Evolutionary conservation across 306 rosid genomes (phyloP), one percentile per base, ranked within the genome.

Genomic region (Spatholobus suberectus): DNA sequence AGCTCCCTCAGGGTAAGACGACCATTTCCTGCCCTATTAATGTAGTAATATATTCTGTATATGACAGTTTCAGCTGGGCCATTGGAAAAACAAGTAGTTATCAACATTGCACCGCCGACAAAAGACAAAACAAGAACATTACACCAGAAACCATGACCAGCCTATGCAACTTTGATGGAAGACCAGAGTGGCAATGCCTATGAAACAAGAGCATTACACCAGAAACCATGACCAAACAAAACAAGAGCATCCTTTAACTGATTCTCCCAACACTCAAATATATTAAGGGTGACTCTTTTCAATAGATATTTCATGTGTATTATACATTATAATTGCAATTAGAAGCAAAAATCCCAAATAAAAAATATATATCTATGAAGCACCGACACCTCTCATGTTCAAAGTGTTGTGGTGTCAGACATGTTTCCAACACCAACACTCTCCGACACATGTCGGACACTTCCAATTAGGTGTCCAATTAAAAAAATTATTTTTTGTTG

Each of bases 31-130:
- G 97, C 86, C 90, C 98, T 91, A 92, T 94, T 96, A 82, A 96
- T 81, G 87, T 92, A 96, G 95, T 92, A 96, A 89, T 89, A 96
- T 92, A 96, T 96, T 89, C 99, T 87, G 90, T 91, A 94, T 94
- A 92, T 94, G 47, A 94, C 99, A 81, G 99, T 96, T 88, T 96
- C 99, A 85, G 99, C 99, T 96, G 99, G 91, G 70, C 71, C 88
- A 92, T 83, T 49, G 85, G 90, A 90, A 86, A 80, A 68, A 77
- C 61, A 82, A 51, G 40, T 71, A 73, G 76, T 86, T 76, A 78
- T 85, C 55, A 77, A 57, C 67, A 76, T 74, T 41, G 75, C 75
- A 78, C 54, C 52, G 4, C 70, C 8, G 49, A 29, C 17, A 13
- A 27, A 59, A 41, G 46, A 59, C 26, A 23, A 57, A 59, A 81